Evolutionary conservation across 1,139 yeast genomes (phyloP).

Genomic region (Geotrichum candidum): DNA sequence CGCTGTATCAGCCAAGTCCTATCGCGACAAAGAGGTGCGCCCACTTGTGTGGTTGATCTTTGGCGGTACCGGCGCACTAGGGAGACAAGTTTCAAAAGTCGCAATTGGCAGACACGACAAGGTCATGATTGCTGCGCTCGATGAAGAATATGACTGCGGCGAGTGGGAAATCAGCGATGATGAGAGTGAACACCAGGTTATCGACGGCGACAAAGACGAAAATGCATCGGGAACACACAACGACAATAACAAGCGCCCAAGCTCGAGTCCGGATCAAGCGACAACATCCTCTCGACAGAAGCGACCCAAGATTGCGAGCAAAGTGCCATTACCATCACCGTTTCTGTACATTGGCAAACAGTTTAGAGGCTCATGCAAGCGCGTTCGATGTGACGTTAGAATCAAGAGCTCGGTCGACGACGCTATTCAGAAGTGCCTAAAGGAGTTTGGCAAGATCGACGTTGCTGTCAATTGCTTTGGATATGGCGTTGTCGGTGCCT

Average conservation of each 20-base stretch:
- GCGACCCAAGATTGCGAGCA: background rate
- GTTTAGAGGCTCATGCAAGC: conserved; percentile 13
- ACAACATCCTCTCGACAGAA: background rate
- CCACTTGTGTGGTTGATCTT: conserved; percentile 18
- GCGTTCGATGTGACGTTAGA: conserved; percentile 18
- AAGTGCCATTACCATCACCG: conserved; percentile 6
- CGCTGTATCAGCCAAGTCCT: conserved; percentile 14
- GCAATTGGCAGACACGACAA: conserved; percentile 16
- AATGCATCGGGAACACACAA: background rate
- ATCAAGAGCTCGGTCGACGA: conserved; percentile 15
- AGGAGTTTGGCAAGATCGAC: conserved; percentile 16
- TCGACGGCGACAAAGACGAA: background rate
- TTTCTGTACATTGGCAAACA: conserved; percentile 11
- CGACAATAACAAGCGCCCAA: background rate
- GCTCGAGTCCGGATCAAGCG: background rate
- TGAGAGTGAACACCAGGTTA: background rate
- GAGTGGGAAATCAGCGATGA: background rate
- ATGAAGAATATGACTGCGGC: conserved; percentile 11
- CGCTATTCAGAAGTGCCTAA: conserved; percentile 13
- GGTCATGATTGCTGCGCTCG: conserved; percentile 19
- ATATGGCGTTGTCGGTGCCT: conserved; percentile 19
- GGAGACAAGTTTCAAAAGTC: conserved; percentile 15
- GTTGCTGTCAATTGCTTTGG: conserved; percentile 19
- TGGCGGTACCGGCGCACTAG: conserved; percentile 19
- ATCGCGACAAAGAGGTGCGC: conserved; percentile 11